A percentile compares a stretch with the other conserved stretches of the same genome.
Conservation (phyloP, 2,329 filamentous ascomycete genomes). For the Paracoccidioides lutzii region DNA sequence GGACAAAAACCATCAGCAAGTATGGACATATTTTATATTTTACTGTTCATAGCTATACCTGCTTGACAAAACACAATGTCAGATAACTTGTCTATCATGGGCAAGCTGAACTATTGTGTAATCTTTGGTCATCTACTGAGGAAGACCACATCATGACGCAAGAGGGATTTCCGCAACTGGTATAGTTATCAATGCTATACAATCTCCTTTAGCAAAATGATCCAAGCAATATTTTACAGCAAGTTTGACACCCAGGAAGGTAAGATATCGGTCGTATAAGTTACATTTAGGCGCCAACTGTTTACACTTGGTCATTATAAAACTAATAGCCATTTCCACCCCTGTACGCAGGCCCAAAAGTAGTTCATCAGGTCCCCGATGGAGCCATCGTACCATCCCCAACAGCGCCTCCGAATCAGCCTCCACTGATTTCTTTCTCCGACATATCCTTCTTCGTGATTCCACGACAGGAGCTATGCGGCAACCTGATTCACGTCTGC, state of each 20-base stretch:
- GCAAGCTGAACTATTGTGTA: background rate
- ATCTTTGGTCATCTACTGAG: background rate
- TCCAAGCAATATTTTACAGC: constrained; percentile 54
- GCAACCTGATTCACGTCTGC: constrained; percentile 63
- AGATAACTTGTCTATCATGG: background rate
- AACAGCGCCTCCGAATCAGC: constrained; percentile 35
- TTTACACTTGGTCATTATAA: background rate
- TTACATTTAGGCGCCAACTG: background rate
- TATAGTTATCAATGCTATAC: background rate
- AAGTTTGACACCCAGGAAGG: constrained; percentile 50
- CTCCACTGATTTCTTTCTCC: constrained; percentile 70
- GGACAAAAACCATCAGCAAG: background rate
- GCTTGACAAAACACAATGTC: background rate
- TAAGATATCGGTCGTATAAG: constrained; percentile 12
- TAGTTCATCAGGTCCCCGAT: constrained; percentile 52
- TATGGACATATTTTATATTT: background rate
- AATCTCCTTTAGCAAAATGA: constrained; percentile 31
- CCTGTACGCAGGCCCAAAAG: constrained; percentile 41
- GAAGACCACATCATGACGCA: background rate
- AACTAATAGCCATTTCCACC: constrained; percentile 2
- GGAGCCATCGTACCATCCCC: constrained; percentile 41
- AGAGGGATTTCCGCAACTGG: background rate
- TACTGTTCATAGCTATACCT: background rate
- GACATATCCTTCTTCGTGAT: constrained; percentile 87
- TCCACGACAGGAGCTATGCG: constrained; percentile 87